Base-by-base conservation (phyloP, 768 basidiomycete genomes). In the Rossbeevera mucosa region DNA sequence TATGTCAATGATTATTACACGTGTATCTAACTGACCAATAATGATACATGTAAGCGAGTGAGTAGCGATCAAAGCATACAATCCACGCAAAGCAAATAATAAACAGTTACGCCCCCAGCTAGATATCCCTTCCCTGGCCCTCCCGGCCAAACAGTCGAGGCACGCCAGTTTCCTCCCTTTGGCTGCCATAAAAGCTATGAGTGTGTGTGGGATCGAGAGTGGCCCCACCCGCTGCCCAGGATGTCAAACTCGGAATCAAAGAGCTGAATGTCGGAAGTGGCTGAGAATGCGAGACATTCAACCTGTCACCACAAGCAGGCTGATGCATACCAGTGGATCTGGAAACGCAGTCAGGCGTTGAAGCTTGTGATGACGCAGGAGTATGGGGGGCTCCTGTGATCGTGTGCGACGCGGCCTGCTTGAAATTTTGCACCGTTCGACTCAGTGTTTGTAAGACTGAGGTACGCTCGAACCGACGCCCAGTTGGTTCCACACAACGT, bases 381-480 rank as follows among this genome's bases (percentile, higher is more conserved):
- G 48, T 0, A 31, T 59, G 47, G 8, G 57, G 36, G 33, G 53
- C 54, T 28, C 63, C 61, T 1, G 72, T 61, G 16, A 67, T 61
- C 8, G 65, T 61, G 38, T 64, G 60, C 3, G 70, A 64, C 16
- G 70, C 62, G 11, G 55, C 67, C 44, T 71, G 62, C 50, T 66
- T 72, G 51, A 83, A 73, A 50, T 70, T 80, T 62, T 79, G 77
- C 52, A 83, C 73, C 1, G 77, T 82, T 60, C 76, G 71, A 54
- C 77, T 78, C 21, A 85, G 64, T 4, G 78, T 76, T 53, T 76
- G 75, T 49, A 84, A 71, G 46, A 85, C 79, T 1, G 80, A 79
- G 20, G 68, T 66, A 47, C 72, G 64, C 46, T 76, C 75, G 25
- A 71, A 60, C 74, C 72, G 74, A 21, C 65, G 62, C 26, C 61